A percentile compares a stretch with the other conserved stretches of the same genome.
Evolutionary conservation across 1,139 yeast genomes (phyloP).

Genomic region (Zygosaccharomyces sapae): DNA sequence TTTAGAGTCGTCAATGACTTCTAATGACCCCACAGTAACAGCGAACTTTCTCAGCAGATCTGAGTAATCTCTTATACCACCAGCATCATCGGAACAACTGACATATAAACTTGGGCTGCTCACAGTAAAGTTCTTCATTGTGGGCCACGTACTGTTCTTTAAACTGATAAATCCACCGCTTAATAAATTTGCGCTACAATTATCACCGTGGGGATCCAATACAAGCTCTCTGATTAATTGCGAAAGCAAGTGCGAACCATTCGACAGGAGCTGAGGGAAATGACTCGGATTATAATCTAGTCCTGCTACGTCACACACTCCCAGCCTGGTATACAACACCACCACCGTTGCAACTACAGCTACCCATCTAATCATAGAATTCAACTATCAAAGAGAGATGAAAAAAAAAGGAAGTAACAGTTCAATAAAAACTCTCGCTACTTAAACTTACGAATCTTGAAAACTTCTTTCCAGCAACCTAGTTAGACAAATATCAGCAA

Average conservation of each 20-base stretch:
- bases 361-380: conserved; percentile 5
- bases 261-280: conserved; percentile 1
- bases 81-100: conserved; percentile 14
- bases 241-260: conserved; percentile 11
- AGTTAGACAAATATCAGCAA: background rate
- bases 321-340: conserved; percentile 1
- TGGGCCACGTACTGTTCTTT: conserved; percentile 1
- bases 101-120: conserved; percentile 18
- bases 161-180: conserved; percentile 19
- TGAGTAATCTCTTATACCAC: conserved; percentile 4
- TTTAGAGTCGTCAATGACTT: conserved; percentile 10
- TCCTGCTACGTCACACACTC: background rate
- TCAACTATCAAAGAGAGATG: background rate
- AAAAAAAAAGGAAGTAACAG: background rate
- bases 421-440: background rate
- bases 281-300: background rate
- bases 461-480: background rate
- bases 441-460: background rate
- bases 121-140: conserved; percentile 13
- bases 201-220: conserved; percentile 11
- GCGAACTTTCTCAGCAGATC: conserved; percentile 9
- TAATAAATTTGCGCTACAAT: conserved; percentile 18
- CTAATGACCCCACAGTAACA: background rate
- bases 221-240: conserved; percentile 12
- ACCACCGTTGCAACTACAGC: conserved; percentile 1